A percentile compares a stretch with the other conserved stretches of the same genome.
Evolutionary conservation across 1,284 basidiomycete genomes (phyloP).

Genomic region (Ustilago crameri): DNA sequence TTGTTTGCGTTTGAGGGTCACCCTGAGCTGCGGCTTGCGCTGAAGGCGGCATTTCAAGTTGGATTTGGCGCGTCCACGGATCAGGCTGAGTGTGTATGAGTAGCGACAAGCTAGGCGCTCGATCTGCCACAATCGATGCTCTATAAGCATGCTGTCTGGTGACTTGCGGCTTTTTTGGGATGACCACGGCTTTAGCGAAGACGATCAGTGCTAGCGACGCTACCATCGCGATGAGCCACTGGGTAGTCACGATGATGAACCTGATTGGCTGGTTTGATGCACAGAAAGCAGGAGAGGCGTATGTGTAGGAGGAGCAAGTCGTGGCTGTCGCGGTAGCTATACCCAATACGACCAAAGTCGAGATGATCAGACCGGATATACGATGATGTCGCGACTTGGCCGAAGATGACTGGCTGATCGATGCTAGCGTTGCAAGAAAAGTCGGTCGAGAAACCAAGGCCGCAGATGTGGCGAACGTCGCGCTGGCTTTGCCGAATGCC

Average conservation of each 20-base stretch:
- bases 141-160: not conserved
- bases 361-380: not conserved
- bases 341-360: not conserved
- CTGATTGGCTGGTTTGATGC: conserved; percentile 2
- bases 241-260: conserved; percentile 2
- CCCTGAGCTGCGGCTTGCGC: not conserved
- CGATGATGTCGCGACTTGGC: not conserved
- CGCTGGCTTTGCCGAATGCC: not conserved
- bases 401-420: not conserved
- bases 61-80: conserved; percentile 19
- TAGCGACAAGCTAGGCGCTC: conserved; percentile 23
- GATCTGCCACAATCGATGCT: not conserved
- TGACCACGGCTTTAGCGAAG: not conserved
- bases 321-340: not conserved
- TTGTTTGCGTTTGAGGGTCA: not conserved
- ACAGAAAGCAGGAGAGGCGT: not conserved
- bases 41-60: conserved; percentile 11
- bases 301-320: conserved; percentile 2
- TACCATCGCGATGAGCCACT: conserved; percentile 1
- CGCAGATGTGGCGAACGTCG: conserved; percentile 8
- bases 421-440: not conserved
- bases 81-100: conserved; percentile 33
- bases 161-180: not conserved
- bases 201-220: not conserved
- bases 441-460: conserved; percentile 1